Conservation (phyloP, 2,329 filamentous ascomycete genomes). For the Pestalotiopsis sp. region DNA sequence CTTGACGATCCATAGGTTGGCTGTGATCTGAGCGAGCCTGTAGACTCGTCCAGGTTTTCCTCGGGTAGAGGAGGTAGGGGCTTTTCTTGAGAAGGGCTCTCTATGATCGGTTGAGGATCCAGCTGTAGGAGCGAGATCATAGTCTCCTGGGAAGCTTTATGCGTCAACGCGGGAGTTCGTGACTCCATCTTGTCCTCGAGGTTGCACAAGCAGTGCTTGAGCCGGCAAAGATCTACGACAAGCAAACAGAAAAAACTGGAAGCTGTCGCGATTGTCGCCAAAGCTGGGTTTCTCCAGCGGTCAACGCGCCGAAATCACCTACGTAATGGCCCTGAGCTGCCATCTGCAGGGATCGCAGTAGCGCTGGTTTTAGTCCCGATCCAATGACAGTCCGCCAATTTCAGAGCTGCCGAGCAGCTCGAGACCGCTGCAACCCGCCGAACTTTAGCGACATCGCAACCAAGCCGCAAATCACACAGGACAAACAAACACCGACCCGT, state of each 20-base stretch:
- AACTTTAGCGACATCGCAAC: neutral
- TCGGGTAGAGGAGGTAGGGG: slow-evolving; percentile 44
- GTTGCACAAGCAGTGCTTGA: slow-evolving; percentile 2
- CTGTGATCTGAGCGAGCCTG: slow-evolving; percentile 32
- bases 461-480: neutral
- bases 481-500: neutral
- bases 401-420: slow-evolving; percentile 2
- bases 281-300: neutral
- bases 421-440: neutral
- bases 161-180: slow-evolving; percentile 44
- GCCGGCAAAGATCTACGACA: neutral
- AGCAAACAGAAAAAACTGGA: neutral
- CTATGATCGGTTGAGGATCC: slow-evolving; percentile 77
- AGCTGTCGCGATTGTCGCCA: neutral
- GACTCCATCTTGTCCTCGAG: slow-evolving; percentile 7
- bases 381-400: slow-evolving; percentile 8
- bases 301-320: neutral
- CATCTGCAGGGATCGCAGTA: neutral
- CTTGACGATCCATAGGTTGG: slow-evolving; percentile 40
- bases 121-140: slow-evolving; percentile 73
- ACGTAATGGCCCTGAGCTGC: slow-evolving; percentile 8
- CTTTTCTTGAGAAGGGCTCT: slow-evolving; percentile 50
- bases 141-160: slow-evolving; percentile 53
- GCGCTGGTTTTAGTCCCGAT: neutral
- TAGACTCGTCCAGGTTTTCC: slow-evolving; percentile 36